phyloP scores from a whole-genome alignment of 129 eudicot genomes.

The Pittosporum tobira region DNA sequence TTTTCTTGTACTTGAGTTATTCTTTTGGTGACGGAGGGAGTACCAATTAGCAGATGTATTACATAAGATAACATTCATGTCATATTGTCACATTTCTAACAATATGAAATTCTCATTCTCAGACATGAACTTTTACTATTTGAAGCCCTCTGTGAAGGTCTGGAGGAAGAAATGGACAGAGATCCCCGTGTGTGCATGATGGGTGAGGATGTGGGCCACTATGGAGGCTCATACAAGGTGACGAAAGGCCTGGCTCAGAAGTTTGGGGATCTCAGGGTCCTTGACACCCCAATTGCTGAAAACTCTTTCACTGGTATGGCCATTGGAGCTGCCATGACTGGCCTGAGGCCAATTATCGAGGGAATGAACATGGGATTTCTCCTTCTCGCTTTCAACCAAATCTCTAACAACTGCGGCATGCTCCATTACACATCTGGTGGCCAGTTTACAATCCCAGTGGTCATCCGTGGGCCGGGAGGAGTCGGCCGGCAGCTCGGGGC shows the following conservation, averaged over 20 bases:
- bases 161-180: conserved; percentile 86
- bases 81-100: not conserved
- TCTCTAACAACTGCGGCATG: conserved; percentile 94
- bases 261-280: conserved; percentile 76
- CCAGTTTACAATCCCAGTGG: conserved; percentile 75
- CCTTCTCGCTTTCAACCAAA: conserved; percentile 82
- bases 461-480: conserved; percentile 87
- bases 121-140: conserved; percentile 87
- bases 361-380: conserved; percentile 98
- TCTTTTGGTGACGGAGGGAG: too few relatives aligned
- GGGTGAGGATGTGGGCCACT: conserved; percentile 96
- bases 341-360: conserved; percentile 71
- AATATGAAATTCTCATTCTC: conserved; percentile 5
- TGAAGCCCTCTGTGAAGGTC: conserved; percentile 95
- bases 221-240: conserved; percentile 90
- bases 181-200: conserved; percentile 73
- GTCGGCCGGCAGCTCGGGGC: conserved; percentile 93
- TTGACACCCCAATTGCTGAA: conserved; percentile 90
- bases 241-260: conserved; percentile 74
- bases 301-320: conserved; percentile 91
- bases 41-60: too few relatives aligned
- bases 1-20: too few relatives aligned
- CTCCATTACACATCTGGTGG: conserved; percentile 95
- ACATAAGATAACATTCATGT: too few relatives aligned
- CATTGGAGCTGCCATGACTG: conserved; percentile 88